These are phyloP conservation scores for Daedalea quercina DNA, from an alignment of 768 basidiomycete species.

Conservation along the genomic window DNA sequence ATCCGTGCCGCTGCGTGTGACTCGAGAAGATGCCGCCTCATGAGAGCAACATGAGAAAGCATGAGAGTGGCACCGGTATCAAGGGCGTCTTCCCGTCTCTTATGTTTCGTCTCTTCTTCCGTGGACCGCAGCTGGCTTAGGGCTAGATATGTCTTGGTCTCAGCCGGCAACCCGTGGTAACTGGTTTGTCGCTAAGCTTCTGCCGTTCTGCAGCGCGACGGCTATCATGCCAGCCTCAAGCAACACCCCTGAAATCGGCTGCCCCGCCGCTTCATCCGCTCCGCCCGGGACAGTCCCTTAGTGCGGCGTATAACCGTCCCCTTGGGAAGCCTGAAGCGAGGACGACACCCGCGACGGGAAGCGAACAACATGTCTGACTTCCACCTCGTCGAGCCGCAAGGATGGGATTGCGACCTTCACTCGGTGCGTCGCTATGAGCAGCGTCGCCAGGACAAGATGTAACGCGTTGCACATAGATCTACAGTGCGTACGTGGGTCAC, in stretches of 20 bases:
- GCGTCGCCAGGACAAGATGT: not conserved
- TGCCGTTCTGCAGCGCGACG: not conserved
- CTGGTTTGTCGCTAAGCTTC: not conserved
- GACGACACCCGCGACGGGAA: no score
- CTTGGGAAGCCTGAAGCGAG: not conserved
- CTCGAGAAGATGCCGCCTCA: no score
- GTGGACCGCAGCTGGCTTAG: no score
- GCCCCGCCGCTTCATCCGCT: not conserved
- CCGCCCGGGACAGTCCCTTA: no score
- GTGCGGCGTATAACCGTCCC: no score
- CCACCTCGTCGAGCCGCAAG: constrained; percentile 64
- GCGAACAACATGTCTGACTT: constrained; percentile 51
- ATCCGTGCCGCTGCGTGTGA: no score
- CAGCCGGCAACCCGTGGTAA: no score
- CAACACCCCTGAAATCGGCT: not conserved
- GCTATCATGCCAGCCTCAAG: not conserved
- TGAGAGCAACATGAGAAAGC: no score
- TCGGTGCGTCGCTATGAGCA: constrained; percentile 42
- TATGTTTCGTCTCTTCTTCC: no score
- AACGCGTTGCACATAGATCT: constrained; percentile 31
- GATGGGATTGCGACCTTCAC: constrained; percentile 78
- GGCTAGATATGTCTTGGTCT: not conserved
- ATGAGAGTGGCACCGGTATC: no score
- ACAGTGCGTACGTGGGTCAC: constrained; percentile 73
- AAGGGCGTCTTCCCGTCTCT: no score